Percentiles rank a stretch among this genome's conserved stretches.
phyloP scores from a whole-genome alignment of 2,329 filamentous ascomycete species.

The Fusarium gaditjirri region DNA sequence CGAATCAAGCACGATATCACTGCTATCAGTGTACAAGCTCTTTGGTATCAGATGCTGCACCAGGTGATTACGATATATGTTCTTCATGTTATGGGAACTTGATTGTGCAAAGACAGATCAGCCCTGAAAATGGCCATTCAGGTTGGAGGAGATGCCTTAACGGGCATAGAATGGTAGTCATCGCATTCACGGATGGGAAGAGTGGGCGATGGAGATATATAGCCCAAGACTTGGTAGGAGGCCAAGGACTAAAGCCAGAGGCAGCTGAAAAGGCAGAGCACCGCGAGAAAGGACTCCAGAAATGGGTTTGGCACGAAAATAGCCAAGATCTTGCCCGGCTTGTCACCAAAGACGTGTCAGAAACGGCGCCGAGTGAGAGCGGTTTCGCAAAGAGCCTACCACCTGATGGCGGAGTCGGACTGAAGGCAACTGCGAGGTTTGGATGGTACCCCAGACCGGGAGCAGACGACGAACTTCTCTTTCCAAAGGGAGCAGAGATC shows the following conservation, averaged over 20 bases:
- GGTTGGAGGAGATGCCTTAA: constrained; percentile 87
- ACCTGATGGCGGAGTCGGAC: constrained; percentile 78
- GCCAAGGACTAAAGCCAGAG: constrained; percentile 73
- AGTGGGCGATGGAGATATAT: constrained; percentile 75
- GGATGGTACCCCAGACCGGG: constrained; percentile 77
- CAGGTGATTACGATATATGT: constrained; percentile 90
- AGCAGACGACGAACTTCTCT: constrained; percentile 80
- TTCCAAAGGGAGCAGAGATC: constrained; percentile 85
- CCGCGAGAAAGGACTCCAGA: constrained; percentile 52
- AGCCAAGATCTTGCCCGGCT: constrained; percentile 56
- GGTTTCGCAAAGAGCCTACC: constrained; percentile 64
- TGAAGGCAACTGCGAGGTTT: constrained; percentile 74
- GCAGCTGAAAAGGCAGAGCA: constrained; percentile 53
- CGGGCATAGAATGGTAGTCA: constrained; percentile 85
- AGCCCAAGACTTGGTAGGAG: constrained; percentile 80
- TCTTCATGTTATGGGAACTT: constrained; percentile 78
- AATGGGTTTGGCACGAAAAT: constrained; percentile 63
- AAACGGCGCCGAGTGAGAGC: constrained; percentile 51
- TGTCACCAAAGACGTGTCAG: constrained; percentile 62
- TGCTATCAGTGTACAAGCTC: constrained; percentile 76
- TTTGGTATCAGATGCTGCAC: constrained; percentile 57
- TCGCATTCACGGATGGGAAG: constrained; percentile 77
- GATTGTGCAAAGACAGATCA: constrained; percentile 71
- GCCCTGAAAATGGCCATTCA: constrained; percentile 76
- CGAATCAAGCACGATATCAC: constrained; percentile 78